These are phyloP conservation scores for Raffaelea arxii DNA, from an alignment of 2,329 filamentous ascomycete genomes.

Conservation along the genomic window DNA sequence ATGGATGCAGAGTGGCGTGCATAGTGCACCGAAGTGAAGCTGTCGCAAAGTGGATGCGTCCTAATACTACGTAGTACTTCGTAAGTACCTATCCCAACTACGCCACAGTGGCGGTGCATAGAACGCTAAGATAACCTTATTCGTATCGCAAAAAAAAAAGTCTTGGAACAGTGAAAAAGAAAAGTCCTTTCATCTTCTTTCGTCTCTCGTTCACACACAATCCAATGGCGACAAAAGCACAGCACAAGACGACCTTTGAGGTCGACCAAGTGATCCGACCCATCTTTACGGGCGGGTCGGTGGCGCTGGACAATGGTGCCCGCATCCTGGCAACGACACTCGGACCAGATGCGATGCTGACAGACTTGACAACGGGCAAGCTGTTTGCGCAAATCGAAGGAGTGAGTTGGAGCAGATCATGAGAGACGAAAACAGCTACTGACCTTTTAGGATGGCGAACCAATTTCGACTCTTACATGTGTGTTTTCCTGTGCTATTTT, in stretches of 20 bases:
- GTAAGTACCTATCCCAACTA: too few species aligned
- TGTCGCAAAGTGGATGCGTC: too few species aligned
- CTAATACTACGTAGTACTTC: too few species aligned
- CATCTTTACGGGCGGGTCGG: slow-evolving; percentile 85
- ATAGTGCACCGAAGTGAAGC: too few species aligned
- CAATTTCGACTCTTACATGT: slow-evolving; percentile 58
- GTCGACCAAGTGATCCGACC: slow-evolving; percentile 74
- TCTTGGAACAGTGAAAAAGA: slow-evolving; percentile 1
- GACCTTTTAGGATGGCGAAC: slow-evolving; percentile 62
- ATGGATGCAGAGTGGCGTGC: too few species aligned
- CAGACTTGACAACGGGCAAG: slow-evolving; percentile 71
- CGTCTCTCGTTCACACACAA: slow-evolving; percentile 11
- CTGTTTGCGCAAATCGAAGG: slow-evolving; percentile 83
- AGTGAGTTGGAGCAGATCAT: slow-evolving; percentile 34
- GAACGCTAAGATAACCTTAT: slow-evolving; percentile 29
- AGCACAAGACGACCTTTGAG: slow-evolving; percentile 82
- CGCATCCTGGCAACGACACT: slow-evolving; percentile 77
- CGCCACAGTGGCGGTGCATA: slow-evolving; percentile 2
- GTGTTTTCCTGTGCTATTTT: not conserved
- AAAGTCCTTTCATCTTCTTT: not conserved
- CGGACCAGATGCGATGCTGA: slow-evolving; percentile 85
- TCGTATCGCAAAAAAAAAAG: slow-evolving; percentile 18
- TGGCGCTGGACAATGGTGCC: slow-evolving; percentile 73
- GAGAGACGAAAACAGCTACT: too few species aligned
- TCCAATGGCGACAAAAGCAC: slow-evolving; percentile 52